Conservation (phyloP, 768 basidiomycete genomes). For the Ramaria rubella region DNA sequence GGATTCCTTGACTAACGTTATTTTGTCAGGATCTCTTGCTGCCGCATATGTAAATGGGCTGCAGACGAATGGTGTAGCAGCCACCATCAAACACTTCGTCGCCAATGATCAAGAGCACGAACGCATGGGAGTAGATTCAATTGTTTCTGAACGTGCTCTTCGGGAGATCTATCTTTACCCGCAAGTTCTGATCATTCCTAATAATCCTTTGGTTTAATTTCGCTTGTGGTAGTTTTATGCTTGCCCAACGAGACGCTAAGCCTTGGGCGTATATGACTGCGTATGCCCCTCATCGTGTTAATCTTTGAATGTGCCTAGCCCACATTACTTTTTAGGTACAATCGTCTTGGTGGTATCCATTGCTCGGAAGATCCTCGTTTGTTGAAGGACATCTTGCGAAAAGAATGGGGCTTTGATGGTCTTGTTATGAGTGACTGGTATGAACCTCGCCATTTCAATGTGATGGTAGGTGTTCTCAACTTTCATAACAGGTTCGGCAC, state of each 20-base stretch:
- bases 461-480: neutral
- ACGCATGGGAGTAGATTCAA: slow-evolving; percentile 51
- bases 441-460: neutral
- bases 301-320: slow-evolving; percentile 13
- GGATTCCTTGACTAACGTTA: neutral
- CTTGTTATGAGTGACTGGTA: slow-evolving; percentile 58
- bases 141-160: slow-evolving; percentile 44
- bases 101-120: slow-evolving; percentile 82
- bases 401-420: slow-evolving; percentile 61
- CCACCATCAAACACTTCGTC: slow-evolving; percentile 77
- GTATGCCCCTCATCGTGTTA: slow-evolving; percentile 26
- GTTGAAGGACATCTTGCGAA: slow-evolving; percentile 46
- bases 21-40: slow-evolving; percentile 47
- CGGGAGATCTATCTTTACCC: slow-evolving; percentile 46
- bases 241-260: slow-evolving; percentile 55
- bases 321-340: slow-evolving; percentile 36
- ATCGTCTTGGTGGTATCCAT: slow-evolving; percentile 55
- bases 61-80: slow-evolving; percentile 69
- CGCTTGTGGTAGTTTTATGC: slow-evolving; percentile 44
- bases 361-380: slow-evolving; percentile 47
- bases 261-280: slow-evolving; percentile 67
- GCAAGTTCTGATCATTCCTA: neutral
- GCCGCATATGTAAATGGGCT: slow-evolving; percentile 72
- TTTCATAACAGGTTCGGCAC: slow-evolving; percentile 31
- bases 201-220: neutral